These are phyloP conservation scores for Hysterium pulicare DNA, from an alignment of 2,329 filamentous ascomycete genomes.

Conservation along the genomic window DNA sequence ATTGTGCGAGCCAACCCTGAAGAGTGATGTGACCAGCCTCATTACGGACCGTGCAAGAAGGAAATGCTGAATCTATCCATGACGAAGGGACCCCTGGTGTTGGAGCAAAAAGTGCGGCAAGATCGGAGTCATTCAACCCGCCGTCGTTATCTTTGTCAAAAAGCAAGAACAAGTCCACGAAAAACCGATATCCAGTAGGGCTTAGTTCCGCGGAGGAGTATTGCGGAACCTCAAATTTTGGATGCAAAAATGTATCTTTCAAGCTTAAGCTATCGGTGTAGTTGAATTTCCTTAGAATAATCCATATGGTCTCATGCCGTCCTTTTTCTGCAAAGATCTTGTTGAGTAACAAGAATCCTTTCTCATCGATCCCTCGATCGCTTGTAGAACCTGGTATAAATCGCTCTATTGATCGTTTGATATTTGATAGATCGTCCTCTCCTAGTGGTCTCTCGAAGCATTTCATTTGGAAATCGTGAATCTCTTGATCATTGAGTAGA, in stretches of 20 bases:
- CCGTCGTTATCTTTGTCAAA: conserved; percentile 98
- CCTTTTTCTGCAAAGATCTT: conserved; percentile 97
- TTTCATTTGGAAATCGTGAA: conserved; percentile 83
- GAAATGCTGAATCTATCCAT: conserved; percentile 87
- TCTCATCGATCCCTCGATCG: conserved; percentile 67
- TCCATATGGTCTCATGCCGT: conserved; percentile 97
- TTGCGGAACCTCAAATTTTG: conserved; percentile 90
- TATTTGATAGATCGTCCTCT: conserved; percentile 78
- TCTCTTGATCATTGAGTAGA: conserved; percentile 83
- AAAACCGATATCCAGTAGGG: conserved; percentile 92
- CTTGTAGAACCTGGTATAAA: conserved; percentile 60
- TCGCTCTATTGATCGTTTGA: conserved; percentile 82
- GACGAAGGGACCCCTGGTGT: conserved; percentile 84
- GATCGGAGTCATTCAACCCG: conserved; percentile 80
- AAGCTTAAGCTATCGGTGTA: conserved; percentile 94
- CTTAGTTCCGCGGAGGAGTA: conserved; percentile 91
- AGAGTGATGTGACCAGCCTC: conserved; percentile 93
- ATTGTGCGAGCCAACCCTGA: conserved; percentile 96
- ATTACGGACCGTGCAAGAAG: conserved; percentile 89
- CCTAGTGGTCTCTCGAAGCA: conserved; percentile 88
- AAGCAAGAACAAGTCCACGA: conserved; percentile 90
- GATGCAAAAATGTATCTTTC: conserved; percentile 85
- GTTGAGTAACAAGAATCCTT: conserved; percentile 85
- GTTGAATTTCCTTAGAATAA: conserved; percentile 89
- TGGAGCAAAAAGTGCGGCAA: conserved; percentile 83